Percentiles rank a stretch among this genome's conserved stretches.
phyloP scores from a whole-genome alignment of 768 basidiomycete genomes.

The Pleurotus citrinopileatus region DNA sequence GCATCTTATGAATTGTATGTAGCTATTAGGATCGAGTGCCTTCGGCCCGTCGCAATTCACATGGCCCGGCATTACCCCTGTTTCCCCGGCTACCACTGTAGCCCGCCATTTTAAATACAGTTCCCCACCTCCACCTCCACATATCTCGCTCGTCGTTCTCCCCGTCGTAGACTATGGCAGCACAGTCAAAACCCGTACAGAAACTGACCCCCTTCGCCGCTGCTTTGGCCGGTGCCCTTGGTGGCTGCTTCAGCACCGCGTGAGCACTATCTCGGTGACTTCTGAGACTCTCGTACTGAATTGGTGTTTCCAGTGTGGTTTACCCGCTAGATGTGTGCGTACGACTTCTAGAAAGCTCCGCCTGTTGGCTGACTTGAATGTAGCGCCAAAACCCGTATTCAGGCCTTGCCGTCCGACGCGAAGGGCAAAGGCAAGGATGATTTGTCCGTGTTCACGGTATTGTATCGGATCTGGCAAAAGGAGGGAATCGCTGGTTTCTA shows the following conservation, averaged over 20 bases:
- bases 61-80: constrained; percentile 18
- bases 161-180: constrained; percentile 33
- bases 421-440: constrained; percentile 53
- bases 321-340: constrained; percentile 94
- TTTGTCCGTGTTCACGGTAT: constrained; percentile 58
- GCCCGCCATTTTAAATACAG: constrained; percentile 7
- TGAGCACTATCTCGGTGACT: constrained; percentile 38
- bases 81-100: constrained; percentile 5
- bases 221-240: constrained; percentile 90
- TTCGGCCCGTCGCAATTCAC: constrained; percentile 13
- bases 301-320: constrained; percentile 56
- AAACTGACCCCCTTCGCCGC: constrained; percentile 84
- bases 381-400: constrained; percentile 94
- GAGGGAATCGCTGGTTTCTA: constrained; percentile 87
- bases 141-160: constrained; percentile 8
- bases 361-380: not conserved
- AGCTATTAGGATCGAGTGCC: not conserved
- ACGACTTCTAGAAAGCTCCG: not conserved
- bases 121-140: not conserved
- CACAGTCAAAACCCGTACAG: constrained; percentile 56
- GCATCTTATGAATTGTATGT: too few relatives aligned
- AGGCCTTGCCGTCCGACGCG: constrained; percentile 57
- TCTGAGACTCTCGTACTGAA: constrained; percentile 9
- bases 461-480: constrained; percentile 69
- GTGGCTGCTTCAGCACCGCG: constrained; percentile 93